Percentiles rank a stretch among this genome's conserved stretches.
These are phyloP conservation scores for Xylaria venustula DNA, from an alignment of 495 filamentous ascomycete genomes.

Conservation along the genomic window DNA sequence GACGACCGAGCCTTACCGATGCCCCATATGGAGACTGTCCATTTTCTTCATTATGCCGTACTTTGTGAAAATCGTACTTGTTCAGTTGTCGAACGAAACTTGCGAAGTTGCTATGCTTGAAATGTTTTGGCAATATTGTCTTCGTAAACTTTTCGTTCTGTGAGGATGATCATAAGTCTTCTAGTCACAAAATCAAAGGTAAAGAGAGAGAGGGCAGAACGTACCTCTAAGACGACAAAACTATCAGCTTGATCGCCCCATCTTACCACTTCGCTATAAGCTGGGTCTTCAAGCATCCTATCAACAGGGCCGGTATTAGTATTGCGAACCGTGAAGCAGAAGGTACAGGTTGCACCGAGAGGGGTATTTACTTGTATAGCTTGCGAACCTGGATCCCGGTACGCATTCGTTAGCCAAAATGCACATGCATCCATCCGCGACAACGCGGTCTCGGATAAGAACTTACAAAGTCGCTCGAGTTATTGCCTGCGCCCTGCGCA, in stretches of 20 bases:
- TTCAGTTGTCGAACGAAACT: slow-evolving; percentile 98
- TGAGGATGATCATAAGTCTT: slow-evolving; percentile 9
- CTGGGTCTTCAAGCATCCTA: slow-evolving; percentile 96
- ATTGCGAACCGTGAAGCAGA: slow-evolving; percentile 16
- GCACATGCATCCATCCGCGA: slow-evolving; percentile 21
- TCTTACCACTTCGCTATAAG: slow-evolving; percentile 87
- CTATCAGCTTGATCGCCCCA: slow-evolving; percentile 95
- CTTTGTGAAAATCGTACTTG: slow-evolving; percentile 99
- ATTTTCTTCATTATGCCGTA: slow-evolving; percentile 92
- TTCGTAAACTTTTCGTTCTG: slow-evolving; percentile 99
- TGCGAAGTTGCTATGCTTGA: slow-evolving; percentile 99
- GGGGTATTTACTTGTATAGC: slow-evolving; percentile 77
- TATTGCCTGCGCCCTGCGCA: slow-evolving; percentile 43
- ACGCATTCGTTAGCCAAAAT: slow-evolving; percentile 16
- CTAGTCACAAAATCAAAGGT: background rate
- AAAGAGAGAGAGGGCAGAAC: slow-evolving; percentile 7
- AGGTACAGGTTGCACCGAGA: slow-evolving; percentile 5
- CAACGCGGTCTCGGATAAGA: slow-evolving; percentile 11
- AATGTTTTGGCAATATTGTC: slow-evolving; percentile 94
- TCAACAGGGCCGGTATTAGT: slow-evolving; percentile 21
- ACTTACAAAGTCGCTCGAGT: slow-evolving; percentile 53
- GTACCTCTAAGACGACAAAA: slow-evolving; percentile 96
- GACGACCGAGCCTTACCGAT: slow-evolving; percentile 61
- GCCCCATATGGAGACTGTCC: slow-evolving; percentile 87
- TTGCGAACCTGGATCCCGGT: slow-evolving; percentile 76